A percentile compares a stretch with the other conserved stretches of the same genome.
These are phyloP conservation scores for Erigeron philadelphicus DNA, from an alignment of 140 eudicot species.

Conservation along the genomic window DNA sequence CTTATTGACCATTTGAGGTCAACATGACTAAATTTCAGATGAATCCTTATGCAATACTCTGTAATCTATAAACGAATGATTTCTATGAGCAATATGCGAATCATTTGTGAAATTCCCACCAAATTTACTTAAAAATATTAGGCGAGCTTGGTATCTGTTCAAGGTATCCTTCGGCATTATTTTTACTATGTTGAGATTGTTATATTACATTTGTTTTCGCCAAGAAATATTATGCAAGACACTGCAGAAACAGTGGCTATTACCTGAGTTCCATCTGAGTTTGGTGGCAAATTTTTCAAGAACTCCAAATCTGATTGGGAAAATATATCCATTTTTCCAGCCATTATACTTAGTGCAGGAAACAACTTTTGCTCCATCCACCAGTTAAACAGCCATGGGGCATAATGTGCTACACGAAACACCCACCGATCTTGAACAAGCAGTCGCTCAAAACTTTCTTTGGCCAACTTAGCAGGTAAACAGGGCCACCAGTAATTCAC, in stretches of 20 bases:
- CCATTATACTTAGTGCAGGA: conserved; percentile 49
- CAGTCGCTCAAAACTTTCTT: conserved; percentile 33
- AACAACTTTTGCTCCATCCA: conserved; percentile 74
- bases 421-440: conserved; percentile 51
- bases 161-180: too few relatives aligned
- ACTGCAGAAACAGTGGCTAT: neutral
- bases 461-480: conserved; percentile 44
- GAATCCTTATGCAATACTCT: neutral
- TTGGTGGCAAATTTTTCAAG: conserved; percentile 32
- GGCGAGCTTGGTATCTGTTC: too few relatives aligned
- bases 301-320: conserved; percentile 48
- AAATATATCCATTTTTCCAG: conserved; percentile 42
- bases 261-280: conserved; percentile 46
- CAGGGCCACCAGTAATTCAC: conserved; percentile 77
- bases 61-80: neutral
- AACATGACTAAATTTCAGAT: neutral
- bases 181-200: too few relatives aligned
- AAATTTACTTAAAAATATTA: too few relatives aligned
- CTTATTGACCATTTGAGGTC: conserved; percentile 8
- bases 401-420: conserved; percentile 56
- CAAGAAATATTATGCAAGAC: too few relatives aligned
- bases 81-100: neutral
- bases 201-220: too few relatives aligned
- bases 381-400: conserved; percentile 72
- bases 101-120: neutral